These are phyloP conservation scores for Aspergillus sp. DNA, from an alignment of 2,329 filamentous ascomycete species.

Conservation along the genomic window DNA sequence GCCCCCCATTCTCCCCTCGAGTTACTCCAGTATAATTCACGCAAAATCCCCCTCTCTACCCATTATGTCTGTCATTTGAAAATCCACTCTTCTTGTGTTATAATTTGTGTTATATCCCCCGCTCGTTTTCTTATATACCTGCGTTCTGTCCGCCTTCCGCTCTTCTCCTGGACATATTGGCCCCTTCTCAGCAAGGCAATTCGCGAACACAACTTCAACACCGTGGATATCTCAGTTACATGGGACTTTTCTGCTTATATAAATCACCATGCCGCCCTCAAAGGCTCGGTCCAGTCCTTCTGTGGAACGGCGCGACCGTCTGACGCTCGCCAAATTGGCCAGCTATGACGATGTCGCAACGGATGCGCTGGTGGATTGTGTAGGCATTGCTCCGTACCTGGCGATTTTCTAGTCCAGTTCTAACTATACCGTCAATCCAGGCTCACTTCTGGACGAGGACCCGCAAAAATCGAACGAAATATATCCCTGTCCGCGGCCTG, in stretches of 20 bases:
- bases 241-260: slow-evolving; percentile 10
- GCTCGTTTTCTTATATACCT: slow-evolving; percentile 9
- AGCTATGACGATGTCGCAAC: slow-evolving; percentile 95
- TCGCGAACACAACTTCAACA: neutral
- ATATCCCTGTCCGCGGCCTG: slow-evolving; percentile 78
- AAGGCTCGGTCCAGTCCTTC: slow-evolving; percentile 31
- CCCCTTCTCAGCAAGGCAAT: slow-evolving; percentile 8
- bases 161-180: slow-evolving; percentile 14
- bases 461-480: slow-evolving; percentile 87
- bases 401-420: neutral
- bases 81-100: slow-evolving; percentile 4
- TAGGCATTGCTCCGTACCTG: slow-evolving; percentile 51
- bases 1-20: neutral
- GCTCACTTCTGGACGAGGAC: slow-evolving; percentile 96
- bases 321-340: slow-evolving; percentile 84
- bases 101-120: slow-evolving; percentile 11
- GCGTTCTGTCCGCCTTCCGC: slow-evolving; percentile 10
- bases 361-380: slow-evolving; percentile 91
- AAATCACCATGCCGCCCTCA: slow-evolving; percentile 37
- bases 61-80: slow-evolving; percentile 4
- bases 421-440: slow-evolving; percentile 49
- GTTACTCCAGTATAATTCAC: neutral
- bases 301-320: slow-evolving; percentile 58
- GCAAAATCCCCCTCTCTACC: neutral
- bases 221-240: slow-evolving; percentile 6